Base-by-base conservation (phyloP, 768 basidiomycete species). In the Auricularia auricula-judae region DNA sequence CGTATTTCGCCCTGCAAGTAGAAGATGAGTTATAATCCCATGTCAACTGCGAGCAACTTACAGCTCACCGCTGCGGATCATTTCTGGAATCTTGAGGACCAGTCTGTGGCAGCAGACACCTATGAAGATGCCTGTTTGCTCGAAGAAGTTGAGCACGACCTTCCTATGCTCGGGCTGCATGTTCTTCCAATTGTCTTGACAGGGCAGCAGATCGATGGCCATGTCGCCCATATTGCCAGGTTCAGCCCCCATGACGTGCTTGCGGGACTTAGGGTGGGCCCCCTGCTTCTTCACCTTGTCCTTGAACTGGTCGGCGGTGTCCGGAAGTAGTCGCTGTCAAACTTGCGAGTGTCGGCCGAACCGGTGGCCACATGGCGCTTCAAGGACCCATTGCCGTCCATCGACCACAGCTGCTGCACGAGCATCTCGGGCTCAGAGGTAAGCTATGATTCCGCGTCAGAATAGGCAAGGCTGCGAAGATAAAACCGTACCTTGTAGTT, bases 1-100 rank as follows among this genome's bases (percentile, higher is more conserved):
- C 65, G 54, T 70, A 73, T 59, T 72, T 71, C 18, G 70, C 68
- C 4, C 70, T 72, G 23, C 12, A 16, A 56, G 23, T 29, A 29
- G 23, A 29, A 29, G 23, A 2, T 29, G 23, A 29, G 23, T 1
- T 29, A 3, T 1, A 29, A 43, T 43, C 1, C 18, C 43, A 43
- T 1, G 11, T 10, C 43, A 43, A 18, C 2, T 18, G 8, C 43
- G 43, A 18, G 2, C 18, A 18, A 62, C 61, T 8, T 39, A 62
- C 61, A 62, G 39, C 3, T 62, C 61, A 7, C 61, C 61, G 39
- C 61, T 62, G n/a, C 21, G 2, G 10, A 62, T 35, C 61, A 62
- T 62, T 2, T 62, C 61, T 16, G 1, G n/a, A 3, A 43, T 3
- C 8, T 8, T 10, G 10, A 62, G 61, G 23, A 62, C 21, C 12